Evolutionary conservation across 2,329 filamentous ascomycete species (phyloP).

Genomic region (Penicillium sp.): DNA sequence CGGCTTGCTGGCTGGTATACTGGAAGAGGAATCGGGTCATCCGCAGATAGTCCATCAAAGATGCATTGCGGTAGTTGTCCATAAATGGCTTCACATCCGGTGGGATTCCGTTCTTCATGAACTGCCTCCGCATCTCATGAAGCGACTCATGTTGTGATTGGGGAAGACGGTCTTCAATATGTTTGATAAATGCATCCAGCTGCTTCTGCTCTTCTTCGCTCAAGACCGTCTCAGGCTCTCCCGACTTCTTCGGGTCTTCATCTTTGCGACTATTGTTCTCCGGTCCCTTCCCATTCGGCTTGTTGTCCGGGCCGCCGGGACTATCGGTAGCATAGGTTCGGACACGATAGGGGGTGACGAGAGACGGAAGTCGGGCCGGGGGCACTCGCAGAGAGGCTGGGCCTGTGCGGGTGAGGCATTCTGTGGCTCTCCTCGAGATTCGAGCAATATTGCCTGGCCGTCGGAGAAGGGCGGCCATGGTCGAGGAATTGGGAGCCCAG

Average conservation of each 20-base stretch:
- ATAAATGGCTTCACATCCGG: slow-evolving; percentile 62
- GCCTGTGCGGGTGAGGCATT: slow-evolving; percentile 50
- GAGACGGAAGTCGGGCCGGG: slow-evolving; percentile 38
- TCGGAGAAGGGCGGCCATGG: slow-evolving; percentile 64
- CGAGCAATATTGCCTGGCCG: slow-evolving; percentile 63
- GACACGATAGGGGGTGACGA: slow-evolving; percentile 30
- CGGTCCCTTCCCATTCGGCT: slow-evolving; percentile 44
- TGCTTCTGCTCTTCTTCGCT: slow-evolving; percentile 54
- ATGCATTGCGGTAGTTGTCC: slow-evolving; percentile 50
- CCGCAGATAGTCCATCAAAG: slow-evolving; percentile 57
- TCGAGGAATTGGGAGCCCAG: slow-evolving; percentile 37
- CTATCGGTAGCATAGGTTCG: slow-evolving; percentile 45
- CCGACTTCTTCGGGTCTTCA: slow-evolving; percentile 31
- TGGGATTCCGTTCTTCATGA: slow-evolving; percentile 67
- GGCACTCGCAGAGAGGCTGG: slow-evolving; percentile 39
- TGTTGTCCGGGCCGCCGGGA: slow-evolving; percentile 41
- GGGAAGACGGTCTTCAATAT: slow-evolving; percentile 57
- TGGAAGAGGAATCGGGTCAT: slow-evolving; percentile 54
- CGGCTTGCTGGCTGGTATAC: slow-evolving; percentile 50
- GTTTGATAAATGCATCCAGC: slow-evolving; percentile 54
- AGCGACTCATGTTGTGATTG: slow-evolving; percentile 58
- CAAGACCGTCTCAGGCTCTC: slow-evolving; percentile 44
- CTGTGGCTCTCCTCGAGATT: slow-evolving; percentile 55
- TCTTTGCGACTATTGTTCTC: slow-evolving; percentile 32
- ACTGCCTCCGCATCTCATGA: slow-evolving; percentile 56